phyloP scores from a whole-genome alignment of 306 rosid species.

The Trifolium dubium region DNA sequence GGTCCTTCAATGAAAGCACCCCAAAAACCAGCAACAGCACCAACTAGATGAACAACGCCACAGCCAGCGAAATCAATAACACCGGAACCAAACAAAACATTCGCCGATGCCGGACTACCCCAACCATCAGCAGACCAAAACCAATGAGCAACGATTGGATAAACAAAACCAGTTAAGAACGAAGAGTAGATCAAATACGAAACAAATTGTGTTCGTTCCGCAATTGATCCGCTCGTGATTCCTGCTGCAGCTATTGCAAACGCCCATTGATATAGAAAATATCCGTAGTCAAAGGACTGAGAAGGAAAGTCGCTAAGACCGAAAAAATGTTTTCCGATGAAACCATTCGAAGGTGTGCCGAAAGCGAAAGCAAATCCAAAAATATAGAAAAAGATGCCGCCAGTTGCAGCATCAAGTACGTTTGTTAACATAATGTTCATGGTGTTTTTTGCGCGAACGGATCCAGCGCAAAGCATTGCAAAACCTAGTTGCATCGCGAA shows the following conservation, averaged over 20 bases:
- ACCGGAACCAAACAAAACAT: constrained; percentile 57
- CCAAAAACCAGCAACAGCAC: constrained; percentile 69
- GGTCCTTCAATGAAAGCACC: constrained; percentile 70
- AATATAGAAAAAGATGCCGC: constrained; percentile 57
- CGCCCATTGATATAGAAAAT: constrained; percentile 60
- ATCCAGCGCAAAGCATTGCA: constrained; percentile 69
- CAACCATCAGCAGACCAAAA: constrained; percentile 69
- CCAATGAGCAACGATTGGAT: constrained; percentile 69
- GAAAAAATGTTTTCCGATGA: constrained; percentile 58
- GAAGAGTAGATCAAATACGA: constrained; percentile 62
- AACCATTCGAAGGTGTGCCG: constrained; percentile 55
- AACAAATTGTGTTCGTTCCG: constrained; percentile 60
- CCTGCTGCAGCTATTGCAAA: constrained; percentile 70
- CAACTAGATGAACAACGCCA: constrained; percentile 70
- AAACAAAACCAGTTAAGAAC: constrained; percentile 59
- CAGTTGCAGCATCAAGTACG: constrained; percentile 60
- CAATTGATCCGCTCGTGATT: constrained; percentile 65
- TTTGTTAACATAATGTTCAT: constrained; percentile 72
- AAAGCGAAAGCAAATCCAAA: constrained; percentile 64
- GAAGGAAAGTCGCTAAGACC: constrained; percentile 53
- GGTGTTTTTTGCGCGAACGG: constrained; percentile 63
- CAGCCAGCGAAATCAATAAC: constrained; percentile 74
- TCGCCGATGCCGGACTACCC: constrained; percentile 50
- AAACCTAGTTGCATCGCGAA: constrained; percentile 69
- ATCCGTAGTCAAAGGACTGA: constrained; percentile 47